phyloP scores from a whole-genome alignment of 768 basidiomycete genomes.

The Hericium alpestre region DNA sequence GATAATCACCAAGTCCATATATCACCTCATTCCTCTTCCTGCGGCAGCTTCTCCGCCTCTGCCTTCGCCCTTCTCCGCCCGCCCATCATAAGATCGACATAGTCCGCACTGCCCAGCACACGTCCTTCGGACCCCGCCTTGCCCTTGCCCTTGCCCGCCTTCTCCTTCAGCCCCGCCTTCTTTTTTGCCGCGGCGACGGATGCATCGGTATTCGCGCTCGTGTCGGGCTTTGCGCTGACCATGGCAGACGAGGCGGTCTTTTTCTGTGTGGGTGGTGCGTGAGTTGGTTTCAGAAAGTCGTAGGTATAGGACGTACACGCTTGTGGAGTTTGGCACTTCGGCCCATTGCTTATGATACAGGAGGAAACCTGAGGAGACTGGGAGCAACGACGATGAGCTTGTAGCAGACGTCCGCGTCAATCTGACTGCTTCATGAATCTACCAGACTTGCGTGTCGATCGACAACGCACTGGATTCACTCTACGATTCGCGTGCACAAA shows the following conservation, averaged over 20 bases:
- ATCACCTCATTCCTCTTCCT: background rate
- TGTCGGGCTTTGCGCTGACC: slow-evolving; percentile 1
- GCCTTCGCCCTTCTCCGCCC: slow-evolving; percentile 54
- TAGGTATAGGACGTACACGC: slow-evolving; percentile 25
- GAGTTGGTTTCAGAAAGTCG: background rate
- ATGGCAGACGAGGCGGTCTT: slow-evolving; percentile 14
- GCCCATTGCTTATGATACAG: slow-evolving; percentile 32
- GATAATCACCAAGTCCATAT: too few relatives aligned
- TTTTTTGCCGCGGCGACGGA: slow-evolving; percentile 28
- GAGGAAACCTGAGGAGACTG: too few relatives aligned
- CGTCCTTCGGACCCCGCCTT: slow-evolving; percentile 22
- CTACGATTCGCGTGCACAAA: too few relatives aligned
- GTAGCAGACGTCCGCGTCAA: too few relatives aligned
- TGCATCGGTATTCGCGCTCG: slow-evolving; percentile 10
- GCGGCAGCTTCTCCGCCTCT: slow-evolving; percentile 56
- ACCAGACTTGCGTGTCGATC: too few relatives aligned
- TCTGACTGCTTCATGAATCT: too few relatives aligned
- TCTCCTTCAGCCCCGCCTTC: slow-evolving; percentile 37
- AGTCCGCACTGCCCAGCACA: slow-evolving; percentile 68
- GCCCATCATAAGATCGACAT: slow-evolving; percentile 62
- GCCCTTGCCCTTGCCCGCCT: slow-evolving; percentile 19
- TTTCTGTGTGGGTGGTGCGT: slow-evolving; percentile 11
- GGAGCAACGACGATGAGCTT: too few relatives aligned
- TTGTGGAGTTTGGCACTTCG: slow-evolving; percentile 61
- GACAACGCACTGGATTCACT: too few relatives aligned